These are phyloP conservation scores for Cupressus sempervirens DNA, from an alignment of 75 land plant genomes.

Conservation along the genomic window DNA sequence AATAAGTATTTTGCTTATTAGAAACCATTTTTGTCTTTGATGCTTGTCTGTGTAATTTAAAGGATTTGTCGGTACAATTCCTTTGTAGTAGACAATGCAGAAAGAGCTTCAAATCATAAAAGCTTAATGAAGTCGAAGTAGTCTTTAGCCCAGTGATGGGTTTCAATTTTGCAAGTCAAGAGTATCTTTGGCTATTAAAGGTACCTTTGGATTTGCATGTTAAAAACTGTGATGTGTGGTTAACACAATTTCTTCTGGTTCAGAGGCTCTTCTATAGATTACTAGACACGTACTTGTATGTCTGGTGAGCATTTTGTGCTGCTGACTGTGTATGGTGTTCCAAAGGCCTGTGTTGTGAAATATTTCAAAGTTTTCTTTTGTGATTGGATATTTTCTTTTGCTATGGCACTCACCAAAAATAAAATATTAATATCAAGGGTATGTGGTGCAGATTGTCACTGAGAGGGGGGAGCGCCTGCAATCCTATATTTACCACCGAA, in stretches of 20 bases:
- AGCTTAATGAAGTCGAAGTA: neutral
- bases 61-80: neutral
- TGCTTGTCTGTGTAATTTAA: neutral
- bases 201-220: neutral
- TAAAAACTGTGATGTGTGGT: neutral
- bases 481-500: conserved; percentile 34
- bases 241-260: neutral
- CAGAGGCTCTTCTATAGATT: neutral
- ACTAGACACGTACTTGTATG: neutral
- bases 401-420: neutral
- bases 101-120: neutral
- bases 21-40: neutral
- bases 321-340: neutral
- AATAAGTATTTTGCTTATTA: neutral
- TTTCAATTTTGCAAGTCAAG: neutral
- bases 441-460: conserved; percentile 20
- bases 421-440: neutral
- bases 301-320: neutral
- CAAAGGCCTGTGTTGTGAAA: neutral
- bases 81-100: neutral
- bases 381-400: neutral
- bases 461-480: conserved; percentile 37
- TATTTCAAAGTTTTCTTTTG: neutral
- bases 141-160: neutral
- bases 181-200: neutral